Base-by-base conservation (phyloP, 2,329 filamentous ascomycete species). In the Penicillium sp. region DNA sequence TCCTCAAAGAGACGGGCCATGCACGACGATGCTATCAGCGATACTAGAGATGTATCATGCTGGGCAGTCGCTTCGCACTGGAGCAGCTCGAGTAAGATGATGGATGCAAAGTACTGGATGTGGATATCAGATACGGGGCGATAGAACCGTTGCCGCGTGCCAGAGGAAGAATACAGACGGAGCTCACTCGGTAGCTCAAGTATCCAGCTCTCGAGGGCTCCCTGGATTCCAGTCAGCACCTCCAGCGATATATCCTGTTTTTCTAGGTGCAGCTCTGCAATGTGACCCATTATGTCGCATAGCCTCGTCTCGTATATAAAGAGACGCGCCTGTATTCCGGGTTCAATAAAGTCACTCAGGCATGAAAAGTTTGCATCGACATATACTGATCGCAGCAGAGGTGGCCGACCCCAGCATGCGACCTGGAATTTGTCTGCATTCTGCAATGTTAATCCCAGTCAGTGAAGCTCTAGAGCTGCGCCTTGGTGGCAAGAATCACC, bases 361-460 rank as follows among this genome's bases (percentile, higher is more conserved):
- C 31, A n/a, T 52, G 49, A 2, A 31, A 31, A 15, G 15, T 21
- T 30, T 7, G 49, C 23, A n/a, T 52, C 23, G 29, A 8, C 3
- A 35, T 31, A 35, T 4, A 23, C 49, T 5, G 49, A 35, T 11
- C 31, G 31, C 31, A 35, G 3, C 31, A 35, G 31, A 9, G 31
- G 31, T 5, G 49, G 49, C 17, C 49, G 49, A 3, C 49, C 49
- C 49, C 49, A 52, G 7, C 49, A 52, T n/a, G 49, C 23, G 19
- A 52, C 49, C 31, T 47, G 41, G 11, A 56, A 29, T 31, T 48
- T 47, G 31, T 56, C 54, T 6, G 9, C n/a, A 29, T 47, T 48
- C 54, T 56, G 26, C 23, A 30, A 9, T 7, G 23, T 31, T 8
- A 8, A 48, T 31, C 9, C 9, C 9, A 31, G 30, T 31, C 30